Conservation (phyloP, 169 alveolate species). For the Besnoitia besnoiti region DNA sequence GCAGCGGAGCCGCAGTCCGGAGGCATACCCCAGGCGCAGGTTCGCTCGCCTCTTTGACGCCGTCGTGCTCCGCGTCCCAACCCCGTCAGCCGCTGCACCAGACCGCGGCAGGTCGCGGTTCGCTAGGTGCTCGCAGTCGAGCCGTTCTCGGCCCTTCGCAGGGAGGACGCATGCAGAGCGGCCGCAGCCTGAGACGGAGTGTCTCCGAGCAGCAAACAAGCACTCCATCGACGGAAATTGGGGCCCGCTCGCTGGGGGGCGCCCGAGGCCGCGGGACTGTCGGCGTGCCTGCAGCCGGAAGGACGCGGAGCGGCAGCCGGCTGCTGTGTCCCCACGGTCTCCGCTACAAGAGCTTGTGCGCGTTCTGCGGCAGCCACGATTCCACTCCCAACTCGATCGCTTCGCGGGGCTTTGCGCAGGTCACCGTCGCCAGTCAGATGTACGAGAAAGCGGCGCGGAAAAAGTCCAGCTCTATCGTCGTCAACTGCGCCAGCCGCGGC, state of each 20-base stretch:
- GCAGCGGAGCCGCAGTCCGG: background rate
- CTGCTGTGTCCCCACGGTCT: slow-evolving; percentile 25
- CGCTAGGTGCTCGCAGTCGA: background rate
- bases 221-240: background rate
- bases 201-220: background rate
- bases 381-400: background rate
- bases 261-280: background rate
- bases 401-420: background rate
- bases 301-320: background rate
- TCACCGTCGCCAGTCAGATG: background rate
- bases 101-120: background rate
- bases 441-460: background rate
- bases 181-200: background rate
- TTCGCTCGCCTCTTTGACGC: too few relatives aligned
- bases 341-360: slow-evolving; percentile 9
- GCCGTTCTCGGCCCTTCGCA: background rate
- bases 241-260: background rate
- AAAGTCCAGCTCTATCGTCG: background rate
- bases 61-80: background rate
- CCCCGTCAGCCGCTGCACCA: background rate
- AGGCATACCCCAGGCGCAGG: too few relatives aligned
- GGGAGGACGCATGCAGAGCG: background rate
- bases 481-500: background rate
- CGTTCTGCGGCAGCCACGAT: background rate
- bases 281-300: background rate